phyloP scores from a whole-genome alignment of 495 filamentous ascomycete genomes.

The Neurospora intermedia region DNA sequence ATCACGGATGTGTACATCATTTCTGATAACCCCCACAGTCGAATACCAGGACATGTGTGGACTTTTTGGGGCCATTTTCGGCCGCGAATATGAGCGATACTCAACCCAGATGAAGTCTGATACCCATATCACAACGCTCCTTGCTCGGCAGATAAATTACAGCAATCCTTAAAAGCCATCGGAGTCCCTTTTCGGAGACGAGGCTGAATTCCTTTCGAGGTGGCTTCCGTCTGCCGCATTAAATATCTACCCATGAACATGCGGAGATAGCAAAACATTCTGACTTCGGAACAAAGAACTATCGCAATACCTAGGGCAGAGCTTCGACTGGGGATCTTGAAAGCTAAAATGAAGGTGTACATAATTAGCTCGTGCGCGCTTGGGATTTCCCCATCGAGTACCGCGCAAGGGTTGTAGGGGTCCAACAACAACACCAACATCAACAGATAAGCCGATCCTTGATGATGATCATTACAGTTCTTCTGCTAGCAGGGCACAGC shows the following conservation, averaged over 20 bases:
- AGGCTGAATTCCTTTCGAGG: neutral
- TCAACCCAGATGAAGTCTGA: neutral
- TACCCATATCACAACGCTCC: neutral
- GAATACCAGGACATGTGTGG: neutral
- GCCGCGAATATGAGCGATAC: neutral
- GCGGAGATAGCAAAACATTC: neutral
- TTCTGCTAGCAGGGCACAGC: neutral
- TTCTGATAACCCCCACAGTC: neutral
- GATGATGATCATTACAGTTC: neutral
- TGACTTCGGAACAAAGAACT: neutral
- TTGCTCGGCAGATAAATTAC: neutral
- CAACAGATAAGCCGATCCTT: neutral
- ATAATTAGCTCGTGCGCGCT: neutral
- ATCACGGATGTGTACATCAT: neutral
- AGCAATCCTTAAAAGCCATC: neutral
- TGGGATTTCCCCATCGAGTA: neutral
- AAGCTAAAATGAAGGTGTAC: neutral
- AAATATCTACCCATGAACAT: neutral
- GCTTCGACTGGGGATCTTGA: neutral
- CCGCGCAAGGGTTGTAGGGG: neutral
- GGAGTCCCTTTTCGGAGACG: neutral
- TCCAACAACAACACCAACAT: neutral
- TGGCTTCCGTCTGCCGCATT: neutral
- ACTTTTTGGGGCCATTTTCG: neutral
- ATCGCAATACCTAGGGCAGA: neutral